Base-by-base conservation (phyloP, 495 filamentous ascomycete genomes). In the Elasticomyces elasticus region DNA sequence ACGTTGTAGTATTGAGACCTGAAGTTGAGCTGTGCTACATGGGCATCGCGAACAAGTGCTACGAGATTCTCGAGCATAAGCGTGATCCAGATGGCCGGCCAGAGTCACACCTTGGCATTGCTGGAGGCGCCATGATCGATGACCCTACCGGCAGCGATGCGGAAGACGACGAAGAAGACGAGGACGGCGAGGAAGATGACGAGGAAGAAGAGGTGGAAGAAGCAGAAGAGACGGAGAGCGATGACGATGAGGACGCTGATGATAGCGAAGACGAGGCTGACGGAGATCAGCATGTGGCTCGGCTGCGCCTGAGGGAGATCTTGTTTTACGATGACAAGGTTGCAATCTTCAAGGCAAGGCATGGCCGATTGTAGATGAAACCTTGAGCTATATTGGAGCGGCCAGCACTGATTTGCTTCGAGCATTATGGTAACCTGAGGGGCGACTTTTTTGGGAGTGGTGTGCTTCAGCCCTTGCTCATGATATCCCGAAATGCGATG, bases 271-370 rank as follows among this genome's bases (percentile, higher is more conserved):
- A 59, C 12, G 73, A 66, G 30, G 71, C 61, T 3, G 69, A 69
- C 10, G 71, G 68, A 15, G 19, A 26, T 6, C 4, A 33, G 10
- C 17, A 31, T 22, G 50, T 49, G 27, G 58, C 54, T 31, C 46
- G 53, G 49, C 76, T 95, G 20, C 72, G 81, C 51, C 66, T 95
- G 58, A 76, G 87, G 57, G 86, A 94, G 74, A 94, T 94, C 61
- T 69, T 89, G 58, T 94, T 89, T 68, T 90, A 89, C 61, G 89
- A 94, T 58, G 87, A 94, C 63, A 89, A 89, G 66, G 82, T 92
- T 30, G 81, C 82, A 5, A 83, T 94, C 56, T 91, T 92, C 70
- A 85, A 80, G 69, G 85, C 84, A 11, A 79, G 87, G 47, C 83
- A 88, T 69, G 85, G 81, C 53, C 75, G 76, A 65, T 69, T 91